A percentile compares a stretch with the other conserved stretches of the same genome.
phyloP scores from a whole-genome alignment of 768 basidiomycete genomes.

The Flagelloscypha sp. region DNA sequence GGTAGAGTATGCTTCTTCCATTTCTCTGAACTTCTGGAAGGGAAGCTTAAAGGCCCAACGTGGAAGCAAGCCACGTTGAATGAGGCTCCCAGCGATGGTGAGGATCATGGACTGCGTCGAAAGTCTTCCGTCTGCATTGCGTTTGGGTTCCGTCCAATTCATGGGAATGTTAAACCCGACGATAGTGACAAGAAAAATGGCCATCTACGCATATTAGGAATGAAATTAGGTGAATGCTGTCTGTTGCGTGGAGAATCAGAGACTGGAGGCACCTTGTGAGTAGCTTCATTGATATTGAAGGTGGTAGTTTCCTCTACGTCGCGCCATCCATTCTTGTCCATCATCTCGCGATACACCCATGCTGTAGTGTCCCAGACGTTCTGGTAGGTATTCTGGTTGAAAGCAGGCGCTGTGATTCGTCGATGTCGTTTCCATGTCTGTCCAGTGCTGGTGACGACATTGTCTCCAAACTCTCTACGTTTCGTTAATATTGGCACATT shows the following conservation, averaged over 20 bases:
- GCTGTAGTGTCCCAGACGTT: slow-evolving; percentile 33
- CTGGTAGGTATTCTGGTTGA: slow-evolving; percentile 22
- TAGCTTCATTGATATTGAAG: no score
- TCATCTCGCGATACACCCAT: slow-evolving; percentile 31
- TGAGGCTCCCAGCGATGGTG: no score
- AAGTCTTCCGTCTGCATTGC: slow-evolving; percentile 2
- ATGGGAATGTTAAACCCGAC: slow-evolving; percentile 21
- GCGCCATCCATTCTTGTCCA: slow-evolving; percentile 26
- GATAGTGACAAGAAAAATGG: slow-evolving; percentile 18
- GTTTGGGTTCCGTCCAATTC: slow-evolving; percentile 11
- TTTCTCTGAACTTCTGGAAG: slow-evolving; percentile 5
- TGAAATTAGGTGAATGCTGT: not conserved
- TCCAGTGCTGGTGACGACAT: no score
- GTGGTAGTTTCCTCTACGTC: slow-evolving; percentile 16
- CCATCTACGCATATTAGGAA: not conserved
- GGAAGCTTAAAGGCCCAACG: slow-evolving; percentile 9
- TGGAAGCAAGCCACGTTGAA: slow-evolving; percentile 6
- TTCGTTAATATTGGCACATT: no score
- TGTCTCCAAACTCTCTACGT: no score
- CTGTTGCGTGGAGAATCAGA: slow-evolving; percentile 1
- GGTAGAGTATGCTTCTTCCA: no score
- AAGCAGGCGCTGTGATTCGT: slow-evolving; percentile 16
- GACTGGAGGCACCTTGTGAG: slow-evolving; percentile 1
- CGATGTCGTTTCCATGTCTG: slow-evolving; percentile 22
- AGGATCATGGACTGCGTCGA: no score